phyloP scores from a whole-genome alignment of 352 stramenopile species.

The Peronospora destructor region DNA sequence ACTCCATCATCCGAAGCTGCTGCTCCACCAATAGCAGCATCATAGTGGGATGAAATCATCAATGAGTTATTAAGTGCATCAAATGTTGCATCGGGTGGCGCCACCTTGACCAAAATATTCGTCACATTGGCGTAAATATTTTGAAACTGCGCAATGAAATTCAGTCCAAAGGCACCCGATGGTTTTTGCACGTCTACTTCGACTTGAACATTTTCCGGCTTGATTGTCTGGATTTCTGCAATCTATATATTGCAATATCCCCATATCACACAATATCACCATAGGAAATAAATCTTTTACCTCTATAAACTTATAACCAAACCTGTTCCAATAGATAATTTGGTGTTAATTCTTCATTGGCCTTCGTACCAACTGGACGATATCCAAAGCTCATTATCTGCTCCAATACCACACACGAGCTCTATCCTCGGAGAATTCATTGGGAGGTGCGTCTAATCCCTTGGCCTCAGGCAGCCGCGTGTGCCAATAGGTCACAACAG shows the following conservation, averaged over 20 bases:
- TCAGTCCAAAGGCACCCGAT: slow-evolving; percentile 64
- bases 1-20: slow-evolving; percentile 74
- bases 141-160: slow-evolving; percentile 77
- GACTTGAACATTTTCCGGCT: slow-evolving; percentile 30
- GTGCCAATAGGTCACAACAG: slow-evolving; percentile 37
- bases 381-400: slow-evolving; percentile 70
- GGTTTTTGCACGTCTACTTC: slow-evolving; percentile 63
- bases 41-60: slow-evolving; percentile 76
- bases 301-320: no score
- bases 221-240: slow-evolving; percentile 35
- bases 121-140: slow-evolving; percentile 84
- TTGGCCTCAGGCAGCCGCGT: slow-evolving; percentile 49
- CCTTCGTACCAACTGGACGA: slow-evolving; percentile 49
- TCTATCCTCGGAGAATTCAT: slow-evolving; percentile 49
- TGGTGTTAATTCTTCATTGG: slow-evolving; percentile 61
- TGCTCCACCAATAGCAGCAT: slow-evolving; percentile 59
- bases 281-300: no score
- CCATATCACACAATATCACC: slow-evolving; percentile 8
- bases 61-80: slow-evolving; percentile 49
- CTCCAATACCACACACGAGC: slow-evolving; percentile 51
- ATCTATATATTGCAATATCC: slow-evolving; percentile 32
- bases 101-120: slow-evolving; percentile 68
- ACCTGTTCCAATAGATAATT: slow-evolving; percentile 47
- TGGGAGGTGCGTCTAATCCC: slow-evolving; percentile 25
- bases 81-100: slow-evolving; percentile 17